A percentile compares a stretch with the other conserved stretches of the same genome.
These are phyloP conservation scores for Tolypocladium inflatum DNA, from an alignment of 2,329 filamentous ascomycete species.

Conservation along the genomic window DNA sequence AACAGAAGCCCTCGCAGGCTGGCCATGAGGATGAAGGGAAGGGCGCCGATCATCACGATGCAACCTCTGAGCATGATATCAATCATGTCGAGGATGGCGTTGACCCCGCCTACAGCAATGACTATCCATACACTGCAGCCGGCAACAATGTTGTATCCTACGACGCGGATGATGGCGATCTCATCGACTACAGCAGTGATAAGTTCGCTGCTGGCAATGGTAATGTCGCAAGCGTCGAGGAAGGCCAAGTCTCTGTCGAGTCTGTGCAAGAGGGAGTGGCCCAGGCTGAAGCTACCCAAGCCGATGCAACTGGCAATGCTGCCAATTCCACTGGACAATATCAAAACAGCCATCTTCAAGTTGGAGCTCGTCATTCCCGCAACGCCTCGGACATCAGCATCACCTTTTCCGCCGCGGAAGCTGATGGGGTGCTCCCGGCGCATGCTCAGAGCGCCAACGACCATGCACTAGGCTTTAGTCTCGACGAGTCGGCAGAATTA, in stretches of 20 bases:
- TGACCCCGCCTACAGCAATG: not conserved
- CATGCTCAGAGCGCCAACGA: conserved; percentile 13
- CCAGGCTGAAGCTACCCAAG: not conserved
- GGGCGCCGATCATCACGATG: not conserved
- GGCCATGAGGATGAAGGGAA: not conserved
- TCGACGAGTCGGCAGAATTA: conserved; percentile 10
- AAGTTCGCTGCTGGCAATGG: not conserved
- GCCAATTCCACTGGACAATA: not conserved
- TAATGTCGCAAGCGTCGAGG: no score
- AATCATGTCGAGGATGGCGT: not conserved
- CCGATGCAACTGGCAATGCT: not conserved
- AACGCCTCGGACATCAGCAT: conserved; percentile 3
- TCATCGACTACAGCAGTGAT: conserved; percentile 5
- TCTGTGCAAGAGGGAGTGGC: not conserved
- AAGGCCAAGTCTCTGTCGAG: not conserved
- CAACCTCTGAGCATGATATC: not conserved
- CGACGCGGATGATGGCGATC: conserved; percentile 7
- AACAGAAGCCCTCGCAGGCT: not conserved
- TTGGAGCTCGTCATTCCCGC: conserved; percentile 5
- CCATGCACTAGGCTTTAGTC: conserved; percentile 14
- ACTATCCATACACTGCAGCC: not conserved
- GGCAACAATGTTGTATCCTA: conserved; percentile 8
- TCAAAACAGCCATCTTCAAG: not conserved
- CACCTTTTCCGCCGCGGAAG: conserved; percentile 10
- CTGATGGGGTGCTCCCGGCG: conserved; percentile 16